A percentile compares a stretch with the other conserved stretches of the same genome.
Conservation (phyloP, 257 asterid species). For the Scutellaria galericulata region DNA sequence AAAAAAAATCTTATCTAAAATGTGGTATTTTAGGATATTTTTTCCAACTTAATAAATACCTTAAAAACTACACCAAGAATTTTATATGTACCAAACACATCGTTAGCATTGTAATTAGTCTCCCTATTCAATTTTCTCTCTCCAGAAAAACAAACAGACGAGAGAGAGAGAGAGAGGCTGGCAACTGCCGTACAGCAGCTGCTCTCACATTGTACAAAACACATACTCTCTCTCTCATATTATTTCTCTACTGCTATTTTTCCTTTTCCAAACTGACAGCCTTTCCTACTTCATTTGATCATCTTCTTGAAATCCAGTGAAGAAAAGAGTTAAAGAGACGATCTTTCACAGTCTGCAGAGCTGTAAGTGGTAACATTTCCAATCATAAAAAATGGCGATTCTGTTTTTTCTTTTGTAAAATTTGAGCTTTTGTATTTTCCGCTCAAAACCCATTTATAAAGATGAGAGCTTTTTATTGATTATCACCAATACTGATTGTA, state of each 20-base stretch:
- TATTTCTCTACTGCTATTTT: background rate
- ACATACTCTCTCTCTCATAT: background rate
- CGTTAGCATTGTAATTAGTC: background rate
- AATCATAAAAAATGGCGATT: no score
- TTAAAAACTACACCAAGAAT: background rate
- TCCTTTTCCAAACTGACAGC: background rate
- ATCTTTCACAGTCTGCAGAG: background rate
- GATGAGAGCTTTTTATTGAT: no score
- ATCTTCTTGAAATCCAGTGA: no score
- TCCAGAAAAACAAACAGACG: background rate
- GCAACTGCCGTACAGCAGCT: constrained; percentile 20
- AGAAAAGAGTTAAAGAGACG: background rate
- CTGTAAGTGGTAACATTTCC: constrained; percentile 5
- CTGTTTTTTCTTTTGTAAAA: no score
- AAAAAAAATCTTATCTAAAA: no score
- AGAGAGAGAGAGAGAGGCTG: constrained; percentile 14
- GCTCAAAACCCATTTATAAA: no score
- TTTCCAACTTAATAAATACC: no score
- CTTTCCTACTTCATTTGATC: background rate
- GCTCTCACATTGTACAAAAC: background rate
- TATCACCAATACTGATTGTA: no score
- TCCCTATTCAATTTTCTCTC: background rate
- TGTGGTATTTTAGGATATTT: no score
- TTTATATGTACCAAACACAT: constrained; percentile 14
- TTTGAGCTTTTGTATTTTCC: no score